Evolutionary conservation across 257 asterid genomes (phyloP).

Genomic region (Plantago elongata): DNA sequence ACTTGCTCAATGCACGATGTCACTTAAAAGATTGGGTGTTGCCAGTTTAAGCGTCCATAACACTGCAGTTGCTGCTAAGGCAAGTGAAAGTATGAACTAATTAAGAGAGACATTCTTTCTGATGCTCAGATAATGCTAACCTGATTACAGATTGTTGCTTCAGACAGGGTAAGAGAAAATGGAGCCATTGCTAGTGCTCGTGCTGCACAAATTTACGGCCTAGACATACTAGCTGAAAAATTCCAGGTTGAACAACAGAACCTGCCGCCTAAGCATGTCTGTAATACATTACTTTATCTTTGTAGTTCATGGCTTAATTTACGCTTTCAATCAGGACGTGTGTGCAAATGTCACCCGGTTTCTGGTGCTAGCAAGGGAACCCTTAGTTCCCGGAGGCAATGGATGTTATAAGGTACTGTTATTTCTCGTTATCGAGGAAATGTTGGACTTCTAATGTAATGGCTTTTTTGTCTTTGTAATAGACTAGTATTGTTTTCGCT

Average conservation of each 20-base stretch:
- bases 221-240: constrained; percentile 7
- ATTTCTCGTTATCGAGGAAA: not conserved
- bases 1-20: constrained; percentile 23
- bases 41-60: constrained; percentile 3
- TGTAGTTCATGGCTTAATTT: not conserved
- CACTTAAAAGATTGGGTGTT: constrained; percentile 18
- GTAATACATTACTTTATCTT: too few relatives aligned
- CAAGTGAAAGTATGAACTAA: not conserved
- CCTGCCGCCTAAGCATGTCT: too few relatives aligned
- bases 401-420: constrained; percentile 9
- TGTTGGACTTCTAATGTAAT: not conserved
- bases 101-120: not conserved
- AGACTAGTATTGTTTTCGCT: constrained; percentile 20
- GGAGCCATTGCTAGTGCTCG: constrained; percentile 29
- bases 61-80: constrained; percentile 27
- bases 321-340: constrained; percentile 9
- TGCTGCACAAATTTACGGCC: constrained; percentile 20
- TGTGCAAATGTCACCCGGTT: constrained; percentile 16
- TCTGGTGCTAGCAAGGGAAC: constrained; percentile 18
- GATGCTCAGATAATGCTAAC: not conserved
- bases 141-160: constrained; percentile 12
- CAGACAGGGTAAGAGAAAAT: constrained; percentile 10
- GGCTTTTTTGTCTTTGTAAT: not conserved
- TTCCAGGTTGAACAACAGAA: constrained; percentile 6
- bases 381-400: not conserved